phyloP scores from a whole-genome alignment of 1,284 basidiomycete species.

The Thecaphora frezii region DNA sequence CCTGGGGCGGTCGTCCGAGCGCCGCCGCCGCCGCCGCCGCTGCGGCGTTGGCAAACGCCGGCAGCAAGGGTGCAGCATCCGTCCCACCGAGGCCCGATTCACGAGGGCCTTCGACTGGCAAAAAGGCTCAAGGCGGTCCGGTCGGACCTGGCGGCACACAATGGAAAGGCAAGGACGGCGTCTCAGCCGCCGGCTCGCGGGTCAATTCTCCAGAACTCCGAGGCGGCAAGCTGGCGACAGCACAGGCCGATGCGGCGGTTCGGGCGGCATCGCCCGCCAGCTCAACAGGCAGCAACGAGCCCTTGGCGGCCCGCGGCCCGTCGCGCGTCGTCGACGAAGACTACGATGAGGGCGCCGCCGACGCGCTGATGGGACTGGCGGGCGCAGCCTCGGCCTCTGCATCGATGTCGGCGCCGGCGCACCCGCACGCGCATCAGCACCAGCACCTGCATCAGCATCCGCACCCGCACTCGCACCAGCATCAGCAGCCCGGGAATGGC shows the following conservation, averaged over 20 bases:
- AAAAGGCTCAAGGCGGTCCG: constrained; percentile 11
- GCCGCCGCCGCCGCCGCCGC: too few species aligned
- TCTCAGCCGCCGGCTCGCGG: constrained; percentile 12
- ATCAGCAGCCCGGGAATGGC: background rate
- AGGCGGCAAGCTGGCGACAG: background rate
- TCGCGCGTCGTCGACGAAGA: constrained; percentile 51
- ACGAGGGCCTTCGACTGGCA: constrained; percentile 12
- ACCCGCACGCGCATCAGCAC: too few species aligned
- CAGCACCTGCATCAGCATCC: too few species aligned
- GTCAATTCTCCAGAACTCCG: constrained; percentile 10
- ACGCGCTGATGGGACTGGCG: constrained; percentile 57
- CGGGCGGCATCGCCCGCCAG: constrained; percentile 32
- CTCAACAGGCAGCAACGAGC: constrained; percentile 45
- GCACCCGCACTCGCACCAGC: too few species aligned
- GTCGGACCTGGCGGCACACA: background rate
- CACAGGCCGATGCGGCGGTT: constrained; percentile 12
- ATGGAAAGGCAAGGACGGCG: constrained; percentile 12
- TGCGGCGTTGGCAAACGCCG: too few species aligned
- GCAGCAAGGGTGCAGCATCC: background rate
- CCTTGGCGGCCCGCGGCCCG: constrained; percentile 25
- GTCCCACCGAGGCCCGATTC: background rate
- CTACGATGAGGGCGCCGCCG: constrained; percentile 56
- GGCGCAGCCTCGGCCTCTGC: constrained; percentile 46
- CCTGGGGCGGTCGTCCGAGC: constrained; percentile 14
- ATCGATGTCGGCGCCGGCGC: constrained; percentile 4